Evolutionary conservation across 2,329 filamentous ascomycete species (phyloP).

Genomic region (Colletotrichum agaves): DNA sequence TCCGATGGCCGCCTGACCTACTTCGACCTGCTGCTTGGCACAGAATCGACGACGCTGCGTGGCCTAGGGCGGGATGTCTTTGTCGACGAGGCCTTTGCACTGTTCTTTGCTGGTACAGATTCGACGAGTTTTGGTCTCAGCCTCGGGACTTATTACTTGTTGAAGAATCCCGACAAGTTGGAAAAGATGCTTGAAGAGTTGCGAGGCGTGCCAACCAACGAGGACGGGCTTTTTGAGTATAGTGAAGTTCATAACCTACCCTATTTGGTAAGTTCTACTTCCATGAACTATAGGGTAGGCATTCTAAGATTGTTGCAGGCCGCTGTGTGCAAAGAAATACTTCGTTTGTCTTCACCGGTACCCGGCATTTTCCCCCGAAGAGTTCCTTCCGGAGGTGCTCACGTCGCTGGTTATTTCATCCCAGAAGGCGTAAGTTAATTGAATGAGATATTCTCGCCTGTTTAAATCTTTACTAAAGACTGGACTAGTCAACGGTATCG

Average conservation of each 20-base stretch:
- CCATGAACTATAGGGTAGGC: accelerated
- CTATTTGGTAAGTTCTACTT: neutral
- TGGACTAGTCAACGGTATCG: neutral
- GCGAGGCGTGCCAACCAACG: neutral
- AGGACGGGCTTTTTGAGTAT: slow-evolving; percentile 6
- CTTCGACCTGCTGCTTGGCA: neutral
- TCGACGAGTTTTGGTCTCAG: neutral
- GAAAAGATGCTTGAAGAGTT: slow-evolving; percentile 8
- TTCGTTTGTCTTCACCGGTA: neutral
- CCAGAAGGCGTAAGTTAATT: neutral
- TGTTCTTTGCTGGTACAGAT: slow-evolving; percentile 9
- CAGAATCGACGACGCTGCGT: neutral
- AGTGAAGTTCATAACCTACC: neutral
- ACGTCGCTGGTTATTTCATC: slow-evolving; percentile 1
- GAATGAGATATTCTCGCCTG: neutral
- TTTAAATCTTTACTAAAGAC: neutral
- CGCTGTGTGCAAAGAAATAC: slow-evolving; percentile 11
- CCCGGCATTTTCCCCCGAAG: slow-evolving; percentile 8
- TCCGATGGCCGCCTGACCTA: slow-evolving; percentile 1
- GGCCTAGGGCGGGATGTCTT: neutral
- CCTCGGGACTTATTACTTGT: neutral
- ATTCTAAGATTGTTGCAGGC: neutral
- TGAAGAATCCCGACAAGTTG: slow-evolving; percentile 3
- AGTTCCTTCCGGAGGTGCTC: slow-evolving; percentile 10
- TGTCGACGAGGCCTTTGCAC: neutral